Conservation (phyloP, 768 basidiomycete species). For the Boletellus emodensis region DNA sequence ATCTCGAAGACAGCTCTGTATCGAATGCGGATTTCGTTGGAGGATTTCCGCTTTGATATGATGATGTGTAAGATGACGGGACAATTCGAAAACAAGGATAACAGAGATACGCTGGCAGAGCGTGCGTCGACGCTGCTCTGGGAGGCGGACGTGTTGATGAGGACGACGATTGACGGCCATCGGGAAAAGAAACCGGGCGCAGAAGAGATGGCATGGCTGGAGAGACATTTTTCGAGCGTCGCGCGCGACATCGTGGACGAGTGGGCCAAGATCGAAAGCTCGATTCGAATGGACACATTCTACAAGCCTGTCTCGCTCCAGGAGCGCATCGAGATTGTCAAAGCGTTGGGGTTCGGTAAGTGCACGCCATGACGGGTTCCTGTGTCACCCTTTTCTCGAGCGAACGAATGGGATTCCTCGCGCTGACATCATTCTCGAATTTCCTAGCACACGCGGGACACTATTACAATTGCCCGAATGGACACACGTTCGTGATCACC, state of each 20-base stretch:
- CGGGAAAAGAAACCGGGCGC: conserved; percentile 22
- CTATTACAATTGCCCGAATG: conserved; percentile 53
- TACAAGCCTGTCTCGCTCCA: conserved; percentile 51
- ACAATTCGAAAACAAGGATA: conserved; percentile 13
- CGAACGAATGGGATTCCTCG: no score
- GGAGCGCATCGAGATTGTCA: conserved; percentile 49
- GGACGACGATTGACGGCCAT: conserved; percentile 4
- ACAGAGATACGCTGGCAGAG: conserved; percentile 18
- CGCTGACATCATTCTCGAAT: no score
- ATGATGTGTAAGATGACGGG: conserved; percentile 27
- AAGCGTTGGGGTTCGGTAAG: conserved; percentile 48
- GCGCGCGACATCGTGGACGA: conserved; percentile 41
- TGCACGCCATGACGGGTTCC: no score
- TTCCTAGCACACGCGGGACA: conserved; percentile 38
- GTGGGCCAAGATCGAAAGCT: conserved; percentile 41
- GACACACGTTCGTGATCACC: conserved; percentile 57
- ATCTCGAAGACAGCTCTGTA: conserved; percentile 43
- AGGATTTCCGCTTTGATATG: conserved; percentile 48
- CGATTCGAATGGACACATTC: conserved; percentile 41
- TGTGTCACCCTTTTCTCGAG: no score
- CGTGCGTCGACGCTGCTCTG: conserved; percentile 14
- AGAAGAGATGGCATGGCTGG: conserved; percentile 38
- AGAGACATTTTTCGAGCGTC: conserved; percentile 36
- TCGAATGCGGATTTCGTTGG: conserved; percentile 43
- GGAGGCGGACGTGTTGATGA: conserved; percentile 5